These are phyloP conservation scores for Bipolaris cookei DNA, from an alignment of 2,329 filamentous ascomycete species.

Conservation along the genomic window DNA sequence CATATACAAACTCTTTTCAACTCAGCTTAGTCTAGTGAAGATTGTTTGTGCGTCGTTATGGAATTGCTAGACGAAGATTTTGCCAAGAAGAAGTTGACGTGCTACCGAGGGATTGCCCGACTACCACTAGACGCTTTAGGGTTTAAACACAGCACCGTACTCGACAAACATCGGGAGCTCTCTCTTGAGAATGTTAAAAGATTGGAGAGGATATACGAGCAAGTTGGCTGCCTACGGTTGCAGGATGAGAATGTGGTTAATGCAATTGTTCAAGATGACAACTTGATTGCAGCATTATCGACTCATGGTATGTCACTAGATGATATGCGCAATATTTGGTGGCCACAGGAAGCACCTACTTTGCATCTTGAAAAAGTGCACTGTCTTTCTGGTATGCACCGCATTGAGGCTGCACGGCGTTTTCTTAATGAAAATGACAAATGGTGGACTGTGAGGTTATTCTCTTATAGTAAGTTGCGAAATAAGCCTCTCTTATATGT, in stretches of 20 bases:
- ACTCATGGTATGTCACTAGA: constrained; percentile 8
- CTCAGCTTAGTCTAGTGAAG: not conserved
- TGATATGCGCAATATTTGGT: constrained; percentile 11
- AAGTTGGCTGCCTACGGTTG: constrained; percentile 13
- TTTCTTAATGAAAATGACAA: constrained; percentile 30
- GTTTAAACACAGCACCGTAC: constrained; percentile 5
- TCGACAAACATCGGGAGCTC: constrained; percentile 9
- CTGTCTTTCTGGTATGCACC: constrained; percentile 25
- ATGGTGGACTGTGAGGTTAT: constrained; percentile 32
- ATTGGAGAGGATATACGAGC: constrained; percentile 8
- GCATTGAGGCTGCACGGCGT: constrained; percentile 17
- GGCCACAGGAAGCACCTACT: constrained; percentile 14
- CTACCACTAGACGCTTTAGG: constrained; percentile 15
- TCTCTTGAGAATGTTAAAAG: constrained; percentile 9
- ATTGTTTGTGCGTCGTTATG: constrained; percentile 1
- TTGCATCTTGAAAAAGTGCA: constrained; percentile 19
- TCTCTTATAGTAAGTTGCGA: constrained; percentile 20
- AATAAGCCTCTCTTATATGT: no score
- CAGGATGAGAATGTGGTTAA: constrained; percentile 32
- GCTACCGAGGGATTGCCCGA: constrained; percentile 8
- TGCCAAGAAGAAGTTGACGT: constrained; percentile 5
- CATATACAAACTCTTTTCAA: not conserved
- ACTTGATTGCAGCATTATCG: constrained; percentile 16
- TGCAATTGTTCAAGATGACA: constrained; percentile 16
- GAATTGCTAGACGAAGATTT: constrained; percentile 11